phyloP scores from a whole-genome alignment of 208 protist genomes.

The Herpetomonas samuelpessoai region DNA sequence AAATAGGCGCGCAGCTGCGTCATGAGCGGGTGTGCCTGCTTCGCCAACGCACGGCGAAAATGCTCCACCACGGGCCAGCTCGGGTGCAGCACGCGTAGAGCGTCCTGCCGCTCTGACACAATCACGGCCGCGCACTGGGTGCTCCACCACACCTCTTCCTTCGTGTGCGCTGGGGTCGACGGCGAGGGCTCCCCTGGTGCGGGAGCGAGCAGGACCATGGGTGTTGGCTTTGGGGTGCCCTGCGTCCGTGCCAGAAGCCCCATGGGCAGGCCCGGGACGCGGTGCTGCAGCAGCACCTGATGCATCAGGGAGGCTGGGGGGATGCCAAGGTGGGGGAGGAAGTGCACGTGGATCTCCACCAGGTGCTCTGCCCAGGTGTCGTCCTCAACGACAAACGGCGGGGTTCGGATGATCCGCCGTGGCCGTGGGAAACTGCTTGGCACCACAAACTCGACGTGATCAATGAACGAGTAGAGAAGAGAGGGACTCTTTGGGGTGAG shows the following conservation, averaged over 20 bases:
- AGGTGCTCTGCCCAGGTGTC: slow-evolving; percentile 82
- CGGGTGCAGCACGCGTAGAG: slow-evolving; percentile 58
- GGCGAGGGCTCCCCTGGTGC: too few relatives aligned
- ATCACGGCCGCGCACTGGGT: slow-evolving; percentile 9
- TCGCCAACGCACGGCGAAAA: slow-evolving; percentile 17
- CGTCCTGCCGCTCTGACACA: slow-evolving; percentile 45
- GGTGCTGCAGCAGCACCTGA: slow-evolving; percentile 46
- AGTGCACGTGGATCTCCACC: slow-evolving; percentile 73
- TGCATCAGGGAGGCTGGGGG: slow-evolving; percentile 51
- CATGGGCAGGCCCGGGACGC: slow-evolving; percentile 10
- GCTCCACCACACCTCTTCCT: neutral
- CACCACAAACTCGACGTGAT: slow-evolving; percentile 66
- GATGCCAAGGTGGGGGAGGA: slow-evolving; percentile 47
- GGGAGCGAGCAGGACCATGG: slow-evolving; percentile 25
- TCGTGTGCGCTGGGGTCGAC: neutral
- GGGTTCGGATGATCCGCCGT: slow-evolving; percentile 36
- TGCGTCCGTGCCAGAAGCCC: slow-evolving; percentile 38
- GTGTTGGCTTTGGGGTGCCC: slow-evolving; percentile 35
- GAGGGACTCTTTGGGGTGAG: slow-evolving; percentile 33
- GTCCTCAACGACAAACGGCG: slow-evolving; percentile 82
- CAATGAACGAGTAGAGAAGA: slow-evolving; percentile 62
- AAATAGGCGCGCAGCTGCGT: slow-evolving; percentile 14
- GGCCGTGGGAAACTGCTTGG: slow-evolving; percentile 75
- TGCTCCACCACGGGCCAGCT: slow-evolving; percentile 28
- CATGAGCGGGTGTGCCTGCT: slow-evolving; percentile 18